These are phyloP conservation scores for Anthracocystis setariae DNA, from an alignment of 1,284 basidiomycete genomes.

Conservation along the genomic window DNA sequence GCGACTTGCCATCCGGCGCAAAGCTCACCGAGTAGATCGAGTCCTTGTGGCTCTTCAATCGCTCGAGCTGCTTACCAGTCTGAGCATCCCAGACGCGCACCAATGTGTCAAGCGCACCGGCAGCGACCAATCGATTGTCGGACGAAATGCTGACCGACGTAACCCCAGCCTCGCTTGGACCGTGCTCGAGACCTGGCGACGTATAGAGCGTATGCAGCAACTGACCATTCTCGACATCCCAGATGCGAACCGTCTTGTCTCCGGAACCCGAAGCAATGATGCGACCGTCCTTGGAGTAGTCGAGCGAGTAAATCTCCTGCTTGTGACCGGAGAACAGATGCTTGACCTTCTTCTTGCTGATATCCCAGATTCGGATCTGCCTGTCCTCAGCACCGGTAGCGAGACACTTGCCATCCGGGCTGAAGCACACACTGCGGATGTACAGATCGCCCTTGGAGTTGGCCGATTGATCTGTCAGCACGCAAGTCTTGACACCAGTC, in stretches of 20 bases:
- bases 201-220: slow-evolving; percentile 65
- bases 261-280: slow-evolving; percentile 88
- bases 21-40: slow-evolving; percentile 87
- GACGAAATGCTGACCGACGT: slow-evolving; percentile 80
- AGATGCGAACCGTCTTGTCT: slow-evolving; percentile 87
- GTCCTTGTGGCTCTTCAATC: slow-evolving; percentile 82
- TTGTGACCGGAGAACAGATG: slow-evolving; percentile 84
- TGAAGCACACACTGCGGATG: slow-evolving; percentile 66
- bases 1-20: slow-evolving; percentile 80
- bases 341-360: slow-evolving; percentile 73
- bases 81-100: slow-evolving; percentile 86
- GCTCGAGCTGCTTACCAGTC: slow-evolving; percentile 78
- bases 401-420: slow-evolving; percentile 63
- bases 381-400: slow-evolving; percentile 67
- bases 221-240: slow-evolving; percentile 78
- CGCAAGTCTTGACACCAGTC: slow-evolving; percentile 80
- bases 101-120: slow-evolving; percentile 83
- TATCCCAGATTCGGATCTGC: slow-evolving; percentile 76
- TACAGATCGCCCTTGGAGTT: slow-evolving; percentile 63
- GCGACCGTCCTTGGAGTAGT: slow-evolving; percentile 80
- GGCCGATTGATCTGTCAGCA: slow-evolving; percentile 72
- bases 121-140: slow-evolving; percentile 81
- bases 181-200: slow-evolving; percentile 69
- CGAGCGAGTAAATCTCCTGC: slow-evolving; percentile 89
- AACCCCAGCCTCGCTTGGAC: slow-evolving; percentile 78